Conservation (phyloP, 2,329 filamentous ascomycete species). For the Penicillium vulpinum region DNA sequence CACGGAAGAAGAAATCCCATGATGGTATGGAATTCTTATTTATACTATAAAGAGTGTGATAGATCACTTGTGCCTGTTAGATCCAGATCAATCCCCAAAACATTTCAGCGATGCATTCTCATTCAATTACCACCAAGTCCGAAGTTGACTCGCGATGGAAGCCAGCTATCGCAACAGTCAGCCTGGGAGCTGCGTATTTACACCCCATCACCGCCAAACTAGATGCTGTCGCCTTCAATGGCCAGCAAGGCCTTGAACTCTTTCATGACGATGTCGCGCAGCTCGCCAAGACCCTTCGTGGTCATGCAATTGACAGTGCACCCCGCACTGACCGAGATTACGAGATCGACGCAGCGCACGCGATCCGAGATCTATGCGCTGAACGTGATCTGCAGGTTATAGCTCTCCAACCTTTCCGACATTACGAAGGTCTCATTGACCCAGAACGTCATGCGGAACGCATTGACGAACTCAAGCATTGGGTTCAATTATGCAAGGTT, state of each 20-base stretch:
- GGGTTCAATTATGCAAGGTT: slow-evolving; percentile 17
- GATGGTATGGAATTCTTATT: neutral
- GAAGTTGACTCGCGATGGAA: slow-evolving; percentile 16
- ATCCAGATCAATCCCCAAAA: neutral
- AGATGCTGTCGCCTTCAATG: slow-evolving; percentile 32
- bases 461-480: slow-evolving; percentile 24
- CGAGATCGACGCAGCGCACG: slow-evolving; percentile 53
- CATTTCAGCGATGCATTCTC: slow-evolving; percentile 14
- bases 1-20: slow-evolving; percentile 12
- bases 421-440: slow-evolving; percentile 61
- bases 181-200: slow-evolving; percentile 18
- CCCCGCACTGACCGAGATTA: slow-evolving; percentile 55
- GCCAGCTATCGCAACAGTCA: slow-evolving; percentile 26
- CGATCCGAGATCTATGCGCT: slow-evolving; percentile 55
- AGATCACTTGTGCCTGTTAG: neutral
- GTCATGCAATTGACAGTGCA: slow-evolving; percentile 24
- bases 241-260: slow-evolving; percentile 66
- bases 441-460: slow-evolving; percentile 14
- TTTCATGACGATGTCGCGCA: slow-evolving; percentile 68
- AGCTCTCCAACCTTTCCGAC: slow-evolving; percentile 70
- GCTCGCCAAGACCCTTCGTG: slow-evolving; percentile 54
- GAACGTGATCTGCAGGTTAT: slow-evolving; percentile 59
- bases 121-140: slow-evolving; percentile 16
- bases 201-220: slow-evolving; percentile 30
- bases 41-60: slow-evolving; percentile 1